Base-by-base conservation (phyloP, 23 red algal genomes). In the Pyropia yezoensis region DNA sequence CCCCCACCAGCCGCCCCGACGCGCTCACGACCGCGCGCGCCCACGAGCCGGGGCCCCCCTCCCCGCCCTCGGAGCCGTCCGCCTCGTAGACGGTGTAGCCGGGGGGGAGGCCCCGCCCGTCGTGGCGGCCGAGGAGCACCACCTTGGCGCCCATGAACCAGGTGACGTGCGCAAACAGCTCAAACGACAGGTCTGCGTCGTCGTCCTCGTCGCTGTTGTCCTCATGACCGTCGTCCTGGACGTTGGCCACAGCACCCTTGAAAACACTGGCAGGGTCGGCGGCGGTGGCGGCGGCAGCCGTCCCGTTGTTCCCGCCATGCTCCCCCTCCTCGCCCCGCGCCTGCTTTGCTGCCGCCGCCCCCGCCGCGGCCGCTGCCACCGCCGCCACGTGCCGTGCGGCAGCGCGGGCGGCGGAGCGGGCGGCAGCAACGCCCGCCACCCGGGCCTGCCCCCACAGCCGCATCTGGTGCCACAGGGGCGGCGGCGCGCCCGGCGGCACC, bases 141-240 rank as follows among this genome's bases (percentile, higher is more conserved):
- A 96, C 83, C 59, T 71, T 80, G 22, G 70, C 61, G 14, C 83
- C 83, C 50, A 87, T 82, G 68, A 96, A 96, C 65, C 71, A 58
- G 26, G 91, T 96, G 24, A 59, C 64, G 62, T 96, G 91, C 26
- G 70, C 80, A 69, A 96, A 96, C 1, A 96, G 71, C 27, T 89
- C 91, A 75, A 89, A 78, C 7, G 89, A 79, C 18, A 96, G 52
- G 39, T 18, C 59, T 16, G 12, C 12, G 39, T 47, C 39, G 39
- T 47, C 39, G 7, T 47, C 39, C 6, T 47, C 39, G 0, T 47
- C 20, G 12, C 12, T 24, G 18, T 27, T 22, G 14, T 63, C 22
- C 22, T 63, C 22, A 17, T 39, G 3, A 14, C 62, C 57, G 23
- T 23, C 57, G 57, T n/a, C n/a, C n/a, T n/a, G n/a, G n/a, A n/a